phyloP scores from a whole-genome alignment of 2,329 filamentous ascomycete species.

The Fusarium lateritium region DNA sequence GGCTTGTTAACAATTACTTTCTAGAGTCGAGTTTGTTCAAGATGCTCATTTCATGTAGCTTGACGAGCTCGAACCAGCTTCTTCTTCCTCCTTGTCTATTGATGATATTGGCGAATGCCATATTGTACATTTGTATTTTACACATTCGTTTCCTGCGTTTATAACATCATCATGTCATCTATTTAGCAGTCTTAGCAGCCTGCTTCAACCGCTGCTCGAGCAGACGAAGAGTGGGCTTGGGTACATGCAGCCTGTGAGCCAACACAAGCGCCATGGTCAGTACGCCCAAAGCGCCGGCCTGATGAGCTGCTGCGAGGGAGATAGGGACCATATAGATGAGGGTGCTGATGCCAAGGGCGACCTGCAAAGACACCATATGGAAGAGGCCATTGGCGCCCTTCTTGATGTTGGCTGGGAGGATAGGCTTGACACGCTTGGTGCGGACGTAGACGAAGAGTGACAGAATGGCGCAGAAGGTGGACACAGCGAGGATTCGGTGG shows the following conservation, averaged over 20 bases:
- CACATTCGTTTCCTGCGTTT: constrained; percentile 33
- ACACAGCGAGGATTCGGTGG: constrained; percentile 91
- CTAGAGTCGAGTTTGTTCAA: constrained; percentile 40
- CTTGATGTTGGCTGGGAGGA: constrained; percentile 74
- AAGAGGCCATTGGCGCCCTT: constrained; percentile 84
- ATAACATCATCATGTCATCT: constrained; percentile 32
- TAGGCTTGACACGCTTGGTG: constrained; percentile 69
- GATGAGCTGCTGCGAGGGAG: constrained; percentile 89
- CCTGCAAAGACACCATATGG: constrained; percentile 86
- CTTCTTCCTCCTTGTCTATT: constrained; percentile 22
- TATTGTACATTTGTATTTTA: constrained; percentile 49
- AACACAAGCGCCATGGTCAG: constrained; percentile 86
- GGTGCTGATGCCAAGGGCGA: constrained; percentile 88
- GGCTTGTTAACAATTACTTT: constrained; percentile 27
- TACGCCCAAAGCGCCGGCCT: constrained; percentile 89
- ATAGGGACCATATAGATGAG: constrained; percentile 95
- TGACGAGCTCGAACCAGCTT: constrained; percentile 24
- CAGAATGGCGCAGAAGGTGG: constrained; percentile 87
- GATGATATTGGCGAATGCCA: constrained; percentile 37
- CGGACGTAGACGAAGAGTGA: constrained; percentile 86
- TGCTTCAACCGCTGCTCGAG: constrained; percentile 67
- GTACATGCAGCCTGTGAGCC: constrained; percentile 82
- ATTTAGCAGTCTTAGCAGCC: constrained; percentile 36
- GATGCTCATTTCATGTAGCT: constrained; percentile 16
- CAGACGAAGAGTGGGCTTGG: constrained; percentile 73